A percentile compares a stretch with the other conserved stretches of the same genome.
Conservation (phyloP, 805 yeast genomes). For the Schwanniomyces pseudopolymorphus region DNA sequence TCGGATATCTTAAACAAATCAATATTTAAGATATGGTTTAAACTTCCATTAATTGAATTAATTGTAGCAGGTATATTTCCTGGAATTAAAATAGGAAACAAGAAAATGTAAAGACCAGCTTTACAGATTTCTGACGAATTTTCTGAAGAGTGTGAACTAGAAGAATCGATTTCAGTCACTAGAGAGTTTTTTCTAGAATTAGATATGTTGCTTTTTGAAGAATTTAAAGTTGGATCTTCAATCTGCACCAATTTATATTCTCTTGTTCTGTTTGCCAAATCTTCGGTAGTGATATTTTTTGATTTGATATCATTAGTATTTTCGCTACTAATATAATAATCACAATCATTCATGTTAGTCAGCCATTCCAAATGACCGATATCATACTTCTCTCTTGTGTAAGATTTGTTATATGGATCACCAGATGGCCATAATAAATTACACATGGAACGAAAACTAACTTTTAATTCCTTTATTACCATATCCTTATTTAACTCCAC, state of each 20-base stretch:
- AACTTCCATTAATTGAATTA: constrained; percentile 48
- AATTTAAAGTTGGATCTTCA: constrained; percentile 16
- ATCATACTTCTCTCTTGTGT: constrained; percentile 46
- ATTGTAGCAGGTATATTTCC: constrained; percentile 63
- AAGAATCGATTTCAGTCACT: not conserved
- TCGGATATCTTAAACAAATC: constrained; percentile 39
- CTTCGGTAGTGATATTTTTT: constrained; percentile 42
- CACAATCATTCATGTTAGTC: constrained; percentile 41
- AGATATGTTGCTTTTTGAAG: constrained; percentile 7
- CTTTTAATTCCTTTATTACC: constrained; percentile 32
- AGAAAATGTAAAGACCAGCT: constrained; percentile 71
- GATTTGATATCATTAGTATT: constrained; percentile 45
- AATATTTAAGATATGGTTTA: constrained; percentile 42
- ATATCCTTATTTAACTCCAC: constrained; percentile 44
- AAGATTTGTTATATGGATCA: constrained; percentile 46
- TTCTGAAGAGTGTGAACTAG: not conserved
- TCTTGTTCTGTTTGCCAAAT: constrained; percentile 40
- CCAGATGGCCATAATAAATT: constrained; percentile 55
- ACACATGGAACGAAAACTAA: constrained; percentile 44
- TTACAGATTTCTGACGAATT: constrained; percentile 25
- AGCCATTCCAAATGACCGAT: constrained; percentile 51
- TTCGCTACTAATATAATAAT: constrained; percentile 39
- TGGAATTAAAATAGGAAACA: constrained; percentile 63
- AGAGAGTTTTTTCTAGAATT: constrained; percentile 12
- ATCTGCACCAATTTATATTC: constrained; percentile 23